Base-by-base conservation (phyloP, 441 rosid genomes). In the Populus hybrid region DNA sequence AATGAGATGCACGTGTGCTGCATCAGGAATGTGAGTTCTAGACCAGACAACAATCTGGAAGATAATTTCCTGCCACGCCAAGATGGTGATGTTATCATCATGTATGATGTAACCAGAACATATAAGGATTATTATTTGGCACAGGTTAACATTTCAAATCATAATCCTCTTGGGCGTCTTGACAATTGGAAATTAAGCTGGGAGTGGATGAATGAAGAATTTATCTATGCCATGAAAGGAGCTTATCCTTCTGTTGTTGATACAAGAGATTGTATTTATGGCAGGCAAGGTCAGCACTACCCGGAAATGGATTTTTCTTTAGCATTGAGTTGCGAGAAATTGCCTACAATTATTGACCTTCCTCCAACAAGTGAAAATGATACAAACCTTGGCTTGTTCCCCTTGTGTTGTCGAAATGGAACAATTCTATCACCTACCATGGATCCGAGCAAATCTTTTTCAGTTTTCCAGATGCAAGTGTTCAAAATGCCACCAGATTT, bases 401-500 rank as follows among this genome's bases (percentile, higher is more conserved):
- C 97, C 1, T 83, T 76, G 12, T 95, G 98, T 82, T 95, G 99
- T 82, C 87, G 97, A 69, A 95, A 94, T 72, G 97, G 98, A 36
- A 90, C 97, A 0, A 87, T 94, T 74, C 81, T 95, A 29, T 95
- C 97, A 0, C 87, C 87, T 2, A 67, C 78, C 0, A 95, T 94
- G 97, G 93, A 93, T 74, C 90, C 92, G 16, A 82, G 80, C 82
- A 84, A 85, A 88, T 89, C 97, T 0, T 83, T 80, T 56, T 95
- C 98, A 0, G 92, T 78, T 26, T 95, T 95, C 74, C 89, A 90
- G 76, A 83, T 95, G 89, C 88, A 90, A 61, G 97, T 94, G 35
- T 93, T 21, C 86, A 95, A 95, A 81, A 91, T 95, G 99, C 95
- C 94, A 16, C 99, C 97, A 0, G 83, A 87, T 79, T 85, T 94